phyloP scores from a whole-genome alignment of 768 basidiomycete species.

The Mrakia frigida region DNA sequence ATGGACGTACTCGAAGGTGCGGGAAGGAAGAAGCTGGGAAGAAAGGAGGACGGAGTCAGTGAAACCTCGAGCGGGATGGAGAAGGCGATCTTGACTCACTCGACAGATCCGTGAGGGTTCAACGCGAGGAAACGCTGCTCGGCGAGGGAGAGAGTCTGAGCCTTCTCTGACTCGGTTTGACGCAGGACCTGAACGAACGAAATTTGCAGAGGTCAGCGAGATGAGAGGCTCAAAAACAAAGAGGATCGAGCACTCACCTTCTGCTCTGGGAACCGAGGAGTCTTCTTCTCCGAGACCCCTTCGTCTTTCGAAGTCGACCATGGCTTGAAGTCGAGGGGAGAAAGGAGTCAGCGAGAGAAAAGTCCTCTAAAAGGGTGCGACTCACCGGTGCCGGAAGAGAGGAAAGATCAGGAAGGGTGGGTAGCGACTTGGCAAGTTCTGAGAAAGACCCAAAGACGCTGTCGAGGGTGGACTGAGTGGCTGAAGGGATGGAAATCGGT shows the following conservation, averaged over 20 bases:
- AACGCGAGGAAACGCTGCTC: slow-evolving; percentile 47
- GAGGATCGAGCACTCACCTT: background rate
- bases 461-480: background rate
- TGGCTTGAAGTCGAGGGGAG: background rate
- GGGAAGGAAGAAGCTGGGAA: slow-evolving; percentile 18
- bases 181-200: background rate
- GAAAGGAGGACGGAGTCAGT: no score
- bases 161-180: slow-evolving; percentile 37
- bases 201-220: background rate
- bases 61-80: background rate
- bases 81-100: slow-evolving; percentile 1
- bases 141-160: slow-evolving; percentile 39
- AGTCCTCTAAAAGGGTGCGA: background rate
- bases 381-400: background rate
- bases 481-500: background rate
- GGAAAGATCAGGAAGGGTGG: background rate
- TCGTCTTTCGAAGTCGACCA: background rate
- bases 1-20: background rate
- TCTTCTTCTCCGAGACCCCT: background rate
- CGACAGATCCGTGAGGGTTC: slow-evolving; percentile 49
- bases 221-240: background rate
- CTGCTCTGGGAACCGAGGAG: background rate
- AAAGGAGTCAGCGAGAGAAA: background rate
- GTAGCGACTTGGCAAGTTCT: background rate
- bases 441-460: background rate